These are phyloP conservation scores for Shiraia bambusicola DNA, from an alignment of 2,329 filamentous ascomycete species.

Conservation along the genomic window DNA sequence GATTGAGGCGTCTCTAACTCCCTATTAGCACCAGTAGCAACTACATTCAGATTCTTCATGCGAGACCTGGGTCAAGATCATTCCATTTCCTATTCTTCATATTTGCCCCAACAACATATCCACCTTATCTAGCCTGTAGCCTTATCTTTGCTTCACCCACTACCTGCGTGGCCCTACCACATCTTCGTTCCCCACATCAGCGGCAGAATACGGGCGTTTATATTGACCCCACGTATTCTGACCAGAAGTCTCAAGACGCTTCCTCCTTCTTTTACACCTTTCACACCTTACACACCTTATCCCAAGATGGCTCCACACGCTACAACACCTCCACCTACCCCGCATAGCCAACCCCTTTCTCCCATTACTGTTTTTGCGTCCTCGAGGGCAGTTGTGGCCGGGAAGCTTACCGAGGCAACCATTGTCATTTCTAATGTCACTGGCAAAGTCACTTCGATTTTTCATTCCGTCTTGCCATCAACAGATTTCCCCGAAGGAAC, in stretches of 20 bases:
- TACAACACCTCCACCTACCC: conserved; percentile 32
- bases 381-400: conserved; percentile 76
- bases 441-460: conserved; percentile 81
- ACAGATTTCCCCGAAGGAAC: conserved; percentile 71
- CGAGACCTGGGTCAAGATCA: no score
- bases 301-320: conserved; percentile 43
- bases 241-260: conserved; percentile 7
- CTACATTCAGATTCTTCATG: conserved; percentile 5
- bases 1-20: conserved; percentile 28
- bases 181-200: conserved; percentile 20
- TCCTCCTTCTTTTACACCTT: conserved; percentile 7
- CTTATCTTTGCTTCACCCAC: conserved; percentile 34
- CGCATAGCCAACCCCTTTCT: conserved; percentile 33
- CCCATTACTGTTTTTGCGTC: conserved; percentile 78
- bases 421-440: conserved; percentile 74
- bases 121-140: conserved; percentile 35
- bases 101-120: conserved; percentile 13
- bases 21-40: conserved; percentile 1
- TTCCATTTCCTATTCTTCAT: conserved; percentile 13
- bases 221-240: conserved; percentile 24
- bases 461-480: conserved; percentile 71
- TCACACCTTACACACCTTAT: conserved; percentile 4
- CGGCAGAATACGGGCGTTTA: conserved; percentile 21
- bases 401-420: conserved; percentile 76
- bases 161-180: conserved; percentile 12